Conservation (phyloP, 768 basidiomycete species). For the Russula dissimulans region DNA sequence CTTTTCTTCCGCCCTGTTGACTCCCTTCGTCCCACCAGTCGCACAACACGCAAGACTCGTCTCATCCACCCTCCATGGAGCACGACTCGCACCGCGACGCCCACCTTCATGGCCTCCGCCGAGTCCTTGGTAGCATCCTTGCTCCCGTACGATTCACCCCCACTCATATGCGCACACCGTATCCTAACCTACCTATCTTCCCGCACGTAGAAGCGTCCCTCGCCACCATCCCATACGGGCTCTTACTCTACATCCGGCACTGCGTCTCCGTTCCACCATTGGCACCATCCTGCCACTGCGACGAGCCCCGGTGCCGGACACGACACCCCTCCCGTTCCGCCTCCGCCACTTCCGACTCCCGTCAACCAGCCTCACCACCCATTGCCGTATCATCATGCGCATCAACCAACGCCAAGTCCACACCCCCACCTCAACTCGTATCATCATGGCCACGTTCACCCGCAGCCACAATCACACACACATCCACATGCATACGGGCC, state of each 20-base stretch:
- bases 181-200: neutral
- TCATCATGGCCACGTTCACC: neutral
- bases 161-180: neutral
- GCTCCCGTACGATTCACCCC: slow-evolving; percentile 39
- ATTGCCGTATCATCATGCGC: neutral
- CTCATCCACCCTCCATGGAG: slow-evolving; percentile 4
- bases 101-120: slow-evolving; percentile 31
- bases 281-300: slow-evolving; percentile 21
- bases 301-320: neutral
- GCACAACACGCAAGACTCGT: neutral
- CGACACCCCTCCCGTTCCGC: slow-evolving; percentile 6
- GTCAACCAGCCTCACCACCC: neutral
- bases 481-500: slow-evolving; percentile 25
- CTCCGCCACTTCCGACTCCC: slow-evolving; percentile 23
- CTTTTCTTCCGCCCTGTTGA: neutral
- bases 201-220: slow-evolving; percentile 39
- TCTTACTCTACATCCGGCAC: slow-evolving; percentile 44
- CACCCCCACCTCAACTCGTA: neutral
- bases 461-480: slow-evolving; percentile 18
- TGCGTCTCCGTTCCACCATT: slow-evolving; percentile 37
- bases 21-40: neutral
- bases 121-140: slow-evolving; percentile 53
- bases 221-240: slow-evolving; percentile 27
- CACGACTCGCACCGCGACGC: slow-evolving; percentile 26
- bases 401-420: slow-evolving; percentile 1